phyloP scores from a whole-genome alignment of 495 filamentous ascomycete genomes.

The Penicillium angulare region DNA sequence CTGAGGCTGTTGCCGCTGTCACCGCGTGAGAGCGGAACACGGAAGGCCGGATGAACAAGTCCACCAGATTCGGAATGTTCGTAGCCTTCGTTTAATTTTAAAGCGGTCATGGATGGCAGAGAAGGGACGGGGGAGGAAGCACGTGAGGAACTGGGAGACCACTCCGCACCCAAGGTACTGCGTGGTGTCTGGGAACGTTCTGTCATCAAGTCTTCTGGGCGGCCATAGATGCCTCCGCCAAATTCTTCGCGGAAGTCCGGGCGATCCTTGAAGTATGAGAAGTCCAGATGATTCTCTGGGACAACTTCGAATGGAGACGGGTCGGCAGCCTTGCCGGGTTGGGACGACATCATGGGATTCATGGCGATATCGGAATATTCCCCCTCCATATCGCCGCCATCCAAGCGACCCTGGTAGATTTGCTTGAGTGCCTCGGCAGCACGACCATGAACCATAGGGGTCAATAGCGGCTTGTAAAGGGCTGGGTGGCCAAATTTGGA shows the following conservation, averaged over 20 bases:
- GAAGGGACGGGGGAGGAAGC: slow-evolving; percentile 48
- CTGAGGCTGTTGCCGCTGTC: slow-evolving; percentile 21
- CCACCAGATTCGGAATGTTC: slow-evolving; percentile 20
- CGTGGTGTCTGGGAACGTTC: slow-evolving; percentile 67
- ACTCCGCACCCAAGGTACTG: slow-evolving; percentile 44
- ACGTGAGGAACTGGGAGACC: slow-evolving; percentile 43
- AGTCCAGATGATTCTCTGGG: slow-evolving; percentile 85
- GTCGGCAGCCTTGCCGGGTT: slow-evolving; percentile 62
- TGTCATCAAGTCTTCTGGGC: slow-evolving; percentile 59
- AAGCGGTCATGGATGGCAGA: slow-evolving; percentile 25
- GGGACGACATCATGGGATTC: slow-evolving; percentile 73
- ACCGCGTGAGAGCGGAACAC: slow-evolving; percentile 28
- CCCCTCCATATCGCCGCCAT: slow-evolving; percentile 56
- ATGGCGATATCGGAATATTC: slow-evolving; percentile 74
- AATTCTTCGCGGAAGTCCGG: slow-evolving; percentile 85
- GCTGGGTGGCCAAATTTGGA: slow-evolving; percentile 88
- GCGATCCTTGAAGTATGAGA: slow-evolving; percentile 85
- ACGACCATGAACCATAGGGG: slow-evolving; percentile 93
- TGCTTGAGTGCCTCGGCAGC: slow-evolving; percentile 77
- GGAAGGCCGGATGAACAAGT: slow-evolving; percentile 39
- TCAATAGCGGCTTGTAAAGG: slow-evolving; percentile 83
- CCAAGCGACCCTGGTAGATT: slow-evolving; percentile 79
- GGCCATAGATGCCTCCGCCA: slow-evolving; percentile 75
- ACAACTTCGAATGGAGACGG: slow-evolving; percentile 79
- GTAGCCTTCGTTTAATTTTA: slow-evolving; percentile 30